Percentiles rank a stretch among this genome's conserved stretches.
Conservation (phyloP, 495 filamentous ascomycete genomes). For the Lasiosphaeris hirsuta region DNA sequence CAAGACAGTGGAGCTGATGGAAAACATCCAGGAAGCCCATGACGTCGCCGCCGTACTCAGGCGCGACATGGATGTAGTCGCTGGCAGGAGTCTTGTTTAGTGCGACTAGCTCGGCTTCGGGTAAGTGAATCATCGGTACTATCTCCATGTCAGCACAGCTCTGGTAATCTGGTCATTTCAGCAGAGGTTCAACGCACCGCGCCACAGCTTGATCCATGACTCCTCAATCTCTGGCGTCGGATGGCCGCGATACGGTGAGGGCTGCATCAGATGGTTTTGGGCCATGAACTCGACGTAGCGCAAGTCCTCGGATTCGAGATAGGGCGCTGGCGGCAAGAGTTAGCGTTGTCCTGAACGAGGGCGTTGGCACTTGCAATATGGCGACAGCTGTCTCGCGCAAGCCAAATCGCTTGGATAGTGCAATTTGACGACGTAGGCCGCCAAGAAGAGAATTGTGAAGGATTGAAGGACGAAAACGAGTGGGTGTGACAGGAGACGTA, state of each 20-base stretch:
- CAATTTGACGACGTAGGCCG: too few species aligned
- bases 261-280: conserved; percentile 3
- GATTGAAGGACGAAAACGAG: too few species aligned
- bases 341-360: not conserved
- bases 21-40: not conserved
- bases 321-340: not conserved
- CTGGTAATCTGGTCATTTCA: too few species aligned
- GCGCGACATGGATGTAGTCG: not conserved
- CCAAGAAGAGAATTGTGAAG: too few species aligned
- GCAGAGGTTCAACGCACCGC: not conserved
- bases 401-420: not conserved
- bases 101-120: not conserved
- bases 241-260: not conserved
- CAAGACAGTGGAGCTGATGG: not conserved
- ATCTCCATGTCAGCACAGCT: not conserved
- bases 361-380: not conserved
- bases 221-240: not conserved
- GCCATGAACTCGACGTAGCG: not conserved
- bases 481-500: too few species aligned
- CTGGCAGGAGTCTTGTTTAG: not conserved
- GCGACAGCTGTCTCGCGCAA: not conserved
- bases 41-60: not conserved
- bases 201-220: conserved; percentile 2
- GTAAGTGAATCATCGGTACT: conserved; percentile 6
- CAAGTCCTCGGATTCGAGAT: not conserved